A percentile compares a stretch with the other conserved stretches of the same genome.
Evolutionary conservation across 2,329 filamentous ascomycete genomes (phyloP).

Genomic region (Neospermospora avenae): DNA sequence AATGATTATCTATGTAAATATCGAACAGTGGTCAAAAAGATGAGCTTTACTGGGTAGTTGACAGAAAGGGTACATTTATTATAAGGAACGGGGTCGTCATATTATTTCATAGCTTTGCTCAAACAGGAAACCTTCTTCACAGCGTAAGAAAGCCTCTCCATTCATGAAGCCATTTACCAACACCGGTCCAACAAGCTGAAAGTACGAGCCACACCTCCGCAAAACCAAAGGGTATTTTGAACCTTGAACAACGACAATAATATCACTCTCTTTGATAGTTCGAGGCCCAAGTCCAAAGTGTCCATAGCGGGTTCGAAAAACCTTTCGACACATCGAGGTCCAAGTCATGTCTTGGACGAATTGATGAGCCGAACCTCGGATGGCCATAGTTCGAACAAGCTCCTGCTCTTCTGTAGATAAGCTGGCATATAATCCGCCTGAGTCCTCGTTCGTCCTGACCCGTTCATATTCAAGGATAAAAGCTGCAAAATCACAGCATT

Average conservation of each 20-base stretch:
- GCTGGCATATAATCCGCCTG: not conserved
- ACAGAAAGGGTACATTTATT: no score
- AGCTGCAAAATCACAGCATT: slow-evolving; percentile 12
- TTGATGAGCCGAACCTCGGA: slow-evolving; percentile 11
- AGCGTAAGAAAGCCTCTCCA: not conserved
- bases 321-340: slow-evolving; percentile 16
- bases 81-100: no score
- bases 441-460: not conserved
- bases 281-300: slow-evolving; percentile 14
- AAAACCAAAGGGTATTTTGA: slow-evolving; percentile 14
- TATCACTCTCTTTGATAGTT: slow-evolving; percentile 14
- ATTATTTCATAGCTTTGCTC: no score
- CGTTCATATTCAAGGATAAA: slow-evolving; percentile 13
- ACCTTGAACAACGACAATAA: slow-evolving; percentile 12
- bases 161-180: slow-evolving; percentile 9
- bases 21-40: no score
- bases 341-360: slow-evolving; percentile 20
- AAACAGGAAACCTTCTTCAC: no score
- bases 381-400: slow-evolving; percentile 1
- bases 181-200: not conserved
- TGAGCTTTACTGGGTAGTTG: no score
- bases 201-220: slow-evolving; percentile 2
- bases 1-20: no score
- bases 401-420: slow-evolving; percentile 7
- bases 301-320: slow-evolving; percentile 13